A percentile compares a stretch with the other conserved stretches of the same genome.
These are phyloP conservation scores for Balansia obtecta DNA, from an alignment of 2,329 filamentous ascomycete genomes.

Conservation along the genomic window DNA sequence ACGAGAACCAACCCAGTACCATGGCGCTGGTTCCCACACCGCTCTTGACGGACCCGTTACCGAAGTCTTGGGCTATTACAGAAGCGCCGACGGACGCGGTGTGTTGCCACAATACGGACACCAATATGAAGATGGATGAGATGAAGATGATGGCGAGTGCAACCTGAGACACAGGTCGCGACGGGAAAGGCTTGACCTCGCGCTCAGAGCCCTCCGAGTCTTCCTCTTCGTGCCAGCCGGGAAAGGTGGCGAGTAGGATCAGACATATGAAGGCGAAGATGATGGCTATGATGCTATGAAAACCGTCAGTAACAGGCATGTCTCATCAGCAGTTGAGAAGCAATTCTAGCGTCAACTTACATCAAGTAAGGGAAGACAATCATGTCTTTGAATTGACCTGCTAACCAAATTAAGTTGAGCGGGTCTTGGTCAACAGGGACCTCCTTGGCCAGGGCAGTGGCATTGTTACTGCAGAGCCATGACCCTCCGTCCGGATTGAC, in stretches of 20 bases:
- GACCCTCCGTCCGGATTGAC: constrained; percentile 81
- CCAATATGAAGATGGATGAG: constrained; percentile 57
- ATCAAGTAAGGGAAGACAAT: constrained; percentile 97
- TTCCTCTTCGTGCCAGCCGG: constrained; percentile 89
- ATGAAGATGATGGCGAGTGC: constrained; percentile 87
- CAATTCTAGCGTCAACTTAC: constrained; percentile 37
- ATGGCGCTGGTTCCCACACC: constrained; percentile 92
- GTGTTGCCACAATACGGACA: constrained; percentile 79
- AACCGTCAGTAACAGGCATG: too few relatives aligned
- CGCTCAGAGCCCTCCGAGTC: constrained; percentile 71
- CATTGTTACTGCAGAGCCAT: constrained; percentile 96
- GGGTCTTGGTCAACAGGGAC: constrained; percentile 87
- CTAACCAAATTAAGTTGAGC: constrained; percentile 93
- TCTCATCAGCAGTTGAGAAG: not conserved
- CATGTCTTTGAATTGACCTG: constrained; percentile 93
- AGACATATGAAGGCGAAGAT: constrained; percentile 96
- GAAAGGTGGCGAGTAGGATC: constrained; percentile 88
- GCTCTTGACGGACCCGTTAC: constrained; percentile 74
- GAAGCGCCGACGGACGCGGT: constrained; percentile 93
- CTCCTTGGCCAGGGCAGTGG: constrained; percentile 81
- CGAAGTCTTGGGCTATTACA: constrained; percentile 84
- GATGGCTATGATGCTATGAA: constrained; percentile 77
- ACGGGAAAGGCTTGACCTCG: constrained; percentile 90
- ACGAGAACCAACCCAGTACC: constrained; percentile 96
- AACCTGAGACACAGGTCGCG: constrained; percentile 81